Base-by-base conservation (phyloP, 805 yeast genomes). In the Candida hungchunana region DNA sequence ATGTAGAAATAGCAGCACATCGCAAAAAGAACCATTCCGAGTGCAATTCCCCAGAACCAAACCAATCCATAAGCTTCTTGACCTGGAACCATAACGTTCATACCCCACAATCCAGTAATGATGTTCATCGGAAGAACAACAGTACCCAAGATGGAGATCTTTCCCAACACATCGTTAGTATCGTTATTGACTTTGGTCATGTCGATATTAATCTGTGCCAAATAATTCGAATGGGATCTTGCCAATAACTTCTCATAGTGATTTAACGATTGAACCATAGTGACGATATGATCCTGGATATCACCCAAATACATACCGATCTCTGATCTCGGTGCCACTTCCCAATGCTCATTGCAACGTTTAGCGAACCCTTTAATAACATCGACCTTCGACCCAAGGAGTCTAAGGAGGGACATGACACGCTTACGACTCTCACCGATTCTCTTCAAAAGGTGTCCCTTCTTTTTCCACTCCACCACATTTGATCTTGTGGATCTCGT, bases 141-240 rank as follows among this genome's bases (percentile, higher is more conserved):
- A 0, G 97, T 87, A 72, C 97, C 98, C 44, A 90, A 63, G 27
- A 89, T 81, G 4, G 97, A 86, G 37, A 90, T 86, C 57, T 89
- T 87, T 9, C 97, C 95, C 53, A 90, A 71, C 2, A 89, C 95
- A 57, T 93, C 97, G 59, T 93, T 93, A 77, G 94, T 90, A 51
- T 90, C 97, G 53, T 93, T 93, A 62, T 89, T 93, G 11, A 89
- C 96, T 57, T 81, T 81, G 8, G 97, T 93, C 97, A 90, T 93
- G 58, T 93, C 97, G 44, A 93, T 90, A 56, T 93, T 93, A 55
- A 93, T 84, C 57, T 90, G 97, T 2, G 98, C 98, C 52, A 90
- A 69, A 58, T 93, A 93, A 60, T 93, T 93, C 8, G 96, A 84
- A 61, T 93, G 98, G n/a, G 93, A 82, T 40, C 98, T 71, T 2